Percentiles rank a stretch among this genome's conserved stretches.
Conservation (phyloP, 2,329 filamentous ascomycete species). For the Exophiala lecanii-corni region DNA sequence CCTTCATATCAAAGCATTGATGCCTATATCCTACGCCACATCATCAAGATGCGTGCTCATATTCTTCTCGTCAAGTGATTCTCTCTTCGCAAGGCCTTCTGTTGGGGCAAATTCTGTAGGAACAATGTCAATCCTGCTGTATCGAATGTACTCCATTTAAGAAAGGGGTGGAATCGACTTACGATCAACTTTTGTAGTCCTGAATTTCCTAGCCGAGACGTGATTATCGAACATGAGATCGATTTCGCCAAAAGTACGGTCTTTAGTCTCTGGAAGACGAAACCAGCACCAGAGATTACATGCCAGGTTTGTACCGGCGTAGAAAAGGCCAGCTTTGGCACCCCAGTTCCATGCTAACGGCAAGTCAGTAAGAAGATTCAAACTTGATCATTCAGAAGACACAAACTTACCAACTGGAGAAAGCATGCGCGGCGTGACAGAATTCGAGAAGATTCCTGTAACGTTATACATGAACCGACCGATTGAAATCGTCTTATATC, state of each 20-base stretch:
- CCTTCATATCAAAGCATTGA: no score
- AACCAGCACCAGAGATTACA: conserved; percentile 31
- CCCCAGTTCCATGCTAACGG: conserved; percentile 31
- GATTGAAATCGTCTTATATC: conserved; percentile 53
- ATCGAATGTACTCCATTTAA: no score
- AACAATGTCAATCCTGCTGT: no score
- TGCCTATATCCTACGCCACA: no score
- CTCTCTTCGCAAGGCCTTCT: no score
- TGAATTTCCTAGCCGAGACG: conserved; percentile 38
- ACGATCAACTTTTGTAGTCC: conserved; percentile 10
- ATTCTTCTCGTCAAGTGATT: no score
- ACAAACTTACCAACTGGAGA: conserved; percentile 20
- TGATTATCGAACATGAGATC: conserved; percentile 16
- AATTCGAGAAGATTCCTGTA: conserved; percentile 44
- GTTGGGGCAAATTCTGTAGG: no score
- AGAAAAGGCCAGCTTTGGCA: conserved; percentile 33
- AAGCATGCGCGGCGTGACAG: conserved; percentile 32
- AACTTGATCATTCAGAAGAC: no score
- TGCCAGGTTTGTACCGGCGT: conserved; percentile 29
- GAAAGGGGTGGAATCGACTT: no score
- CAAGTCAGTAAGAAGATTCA: no score
- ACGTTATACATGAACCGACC: conserved; percentile 51
- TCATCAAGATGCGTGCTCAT: no score
- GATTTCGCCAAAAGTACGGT: conserved; percentile 18
- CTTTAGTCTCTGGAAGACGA: conserved; percentile 27